Conservation (phyloP, 768 basidiomycete species). For the Leccinum incarnatum region DNA sequence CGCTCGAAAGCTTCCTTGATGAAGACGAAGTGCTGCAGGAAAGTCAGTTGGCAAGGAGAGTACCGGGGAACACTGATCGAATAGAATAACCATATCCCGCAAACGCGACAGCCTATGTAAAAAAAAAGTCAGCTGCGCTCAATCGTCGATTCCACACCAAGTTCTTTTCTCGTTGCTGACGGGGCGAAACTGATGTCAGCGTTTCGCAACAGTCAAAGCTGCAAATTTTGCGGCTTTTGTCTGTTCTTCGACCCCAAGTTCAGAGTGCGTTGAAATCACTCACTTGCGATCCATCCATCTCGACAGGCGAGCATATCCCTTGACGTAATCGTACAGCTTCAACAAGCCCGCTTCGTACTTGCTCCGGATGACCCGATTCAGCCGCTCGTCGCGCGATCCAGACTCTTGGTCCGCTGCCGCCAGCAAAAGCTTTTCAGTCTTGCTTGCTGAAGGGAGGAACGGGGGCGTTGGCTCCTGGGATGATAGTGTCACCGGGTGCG, state of each 20-base stretch:
- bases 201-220: too few relatives aligned
- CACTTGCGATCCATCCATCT: constrained; percentile 96
- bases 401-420: constrained; percentile 94
- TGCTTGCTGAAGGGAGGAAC: constrained; percentile 69
- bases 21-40: constrained; percentile 82
- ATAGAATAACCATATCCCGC: not conserved
- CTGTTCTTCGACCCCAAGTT: too few relatives aligned
- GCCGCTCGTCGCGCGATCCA: constrained; percentile 84
- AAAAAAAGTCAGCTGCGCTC: not conserved
- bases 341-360: constrained; percentile 96
- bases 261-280: too few relatives aligned
- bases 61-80: not conserved
- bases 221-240: constrained; percentile 86
- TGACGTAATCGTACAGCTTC: constrained; percentile 96
- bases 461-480: constrained; percentile 40
- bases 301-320: constrained; percentile 87
- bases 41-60: not conserved
- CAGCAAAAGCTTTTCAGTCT: constrained; percentile 66
- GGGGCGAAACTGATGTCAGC: too few relatives aligned
- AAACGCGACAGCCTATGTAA: not conserved
- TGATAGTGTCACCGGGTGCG: constrained; percentile 3
- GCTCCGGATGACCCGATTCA: constrained; percentile 84
- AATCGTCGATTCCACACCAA: not conserved
- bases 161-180: too few relatives aligned
- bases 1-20: constrained; percentile 98